These are phyloP conservation scores for Lipomyces yamanashiensis DNA, from an alignment of 805 yeast genomes.

Conservation along the genomic window DNA sequence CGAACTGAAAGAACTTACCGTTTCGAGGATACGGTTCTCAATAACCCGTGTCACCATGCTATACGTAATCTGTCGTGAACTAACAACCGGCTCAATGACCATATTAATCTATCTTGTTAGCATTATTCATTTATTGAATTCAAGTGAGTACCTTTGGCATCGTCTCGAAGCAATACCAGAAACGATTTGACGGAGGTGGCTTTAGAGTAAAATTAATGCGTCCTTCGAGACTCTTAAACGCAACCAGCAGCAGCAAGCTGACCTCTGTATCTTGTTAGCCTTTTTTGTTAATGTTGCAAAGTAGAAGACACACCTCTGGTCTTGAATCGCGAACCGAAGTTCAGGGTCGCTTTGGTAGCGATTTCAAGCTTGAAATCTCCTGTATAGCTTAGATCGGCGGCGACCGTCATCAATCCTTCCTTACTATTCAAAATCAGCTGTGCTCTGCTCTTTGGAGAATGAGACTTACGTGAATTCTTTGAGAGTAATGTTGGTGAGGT, in stretches of 20 bases:
- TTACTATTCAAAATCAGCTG: slow-evolving; percentile 47
- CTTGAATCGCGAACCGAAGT: slow-evolving; percentile 74
- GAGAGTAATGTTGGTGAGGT: slow-evolving; percentile 72
- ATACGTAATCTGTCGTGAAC: slow-evolving; percentile 79
- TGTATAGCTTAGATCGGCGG: slow-evolving; percentile 65
- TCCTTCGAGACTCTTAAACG: slow-evolving; percentile 72
- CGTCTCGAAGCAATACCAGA: slow-evolving; percentile 86
- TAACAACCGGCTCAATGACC: slow-evolving; percentile 85
- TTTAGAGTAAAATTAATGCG: slow-evolving; percentile 70
- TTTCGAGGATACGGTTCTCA: slow-evolving; percentile 76
- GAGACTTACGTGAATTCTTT: slow-evolving; percentile 55
- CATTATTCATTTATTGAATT: too few species aligned
- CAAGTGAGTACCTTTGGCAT: slow-evolving; percentile 57
- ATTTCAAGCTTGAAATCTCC: slow-evolving; percentile 80
- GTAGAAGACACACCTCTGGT: slow-evolving; percentile 45
- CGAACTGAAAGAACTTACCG: slow-evolving; percentile 50
- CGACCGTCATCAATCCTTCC: slow-evolving; percentile 73
- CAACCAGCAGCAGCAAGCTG: slow-evolving; percentile 70
- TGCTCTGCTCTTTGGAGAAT: neutral
- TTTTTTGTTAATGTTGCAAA: neutral
- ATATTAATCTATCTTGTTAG: slow-evolving; percentile 17
- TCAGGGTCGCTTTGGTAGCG: slow-evolving; percentile 77
- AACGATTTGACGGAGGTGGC: slow-evolving; percentile 86
- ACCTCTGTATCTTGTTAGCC: slow-evolving; percentile 55
- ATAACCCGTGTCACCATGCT: slow-evolving; percentile 79